These are phyloP conservation scores for Sechiopsis laciniata DNA, from an alignment of 306 rosid genomes.

Conservation along the genomic window DNA sequence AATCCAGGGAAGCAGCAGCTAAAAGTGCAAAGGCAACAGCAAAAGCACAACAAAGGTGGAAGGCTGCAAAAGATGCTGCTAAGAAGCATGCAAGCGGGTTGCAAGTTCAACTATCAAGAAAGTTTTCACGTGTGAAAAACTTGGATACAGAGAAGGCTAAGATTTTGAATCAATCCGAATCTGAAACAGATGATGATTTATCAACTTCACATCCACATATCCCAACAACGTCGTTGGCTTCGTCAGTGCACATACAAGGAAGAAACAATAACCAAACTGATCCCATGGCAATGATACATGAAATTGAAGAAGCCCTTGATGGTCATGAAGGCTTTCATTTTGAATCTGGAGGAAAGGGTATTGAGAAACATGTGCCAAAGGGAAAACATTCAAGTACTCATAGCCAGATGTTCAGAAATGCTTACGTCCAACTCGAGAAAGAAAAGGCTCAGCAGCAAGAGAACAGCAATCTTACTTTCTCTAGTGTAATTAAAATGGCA, in stretches of 20 bases:
- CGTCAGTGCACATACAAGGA: constrained; percentile 35
- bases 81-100: constrained; percentile 71
- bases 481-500: constrained; percentile 75
- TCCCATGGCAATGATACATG: constrained; percentile 41
- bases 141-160: constrained; percentile 35
- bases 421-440: constrained; percentile 85
- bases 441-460: constrained; percentile 87
- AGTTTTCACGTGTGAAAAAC: constrained; percentile 52
- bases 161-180: constrained; percentile 41
- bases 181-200: constrained; percentile 33
- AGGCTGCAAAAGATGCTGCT: constrained; percentile 67
- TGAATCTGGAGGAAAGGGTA: constrained; percentile 32
- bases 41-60: constrained; percentile 78
- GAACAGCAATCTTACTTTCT: constrained; percentile 67
- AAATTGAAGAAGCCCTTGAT: constrained; percentile 57
- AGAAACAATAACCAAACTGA: constrained; percentile 37
- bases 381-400: constrained; percentile 54
- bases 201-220: constrained; percentile 29
- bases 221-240: constrained; percentile 35
- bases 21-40: constrained; percentile 66
- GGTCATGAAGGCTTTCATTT: constrained; percentile 33
- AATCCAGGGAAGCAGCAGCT: constrained; percentile 89
- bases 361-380: constrained; percentile 33
- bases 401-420: constrained; percentile 72
- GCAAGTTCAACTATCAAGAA: constrained; percentile 72